Evolutionary conservation across 2,329 filamentous ascomycete genomes (phyloP), one percentile per base, ranked within the genome.

Genomic region (Calonectria pseudoturangicola): DNA sequence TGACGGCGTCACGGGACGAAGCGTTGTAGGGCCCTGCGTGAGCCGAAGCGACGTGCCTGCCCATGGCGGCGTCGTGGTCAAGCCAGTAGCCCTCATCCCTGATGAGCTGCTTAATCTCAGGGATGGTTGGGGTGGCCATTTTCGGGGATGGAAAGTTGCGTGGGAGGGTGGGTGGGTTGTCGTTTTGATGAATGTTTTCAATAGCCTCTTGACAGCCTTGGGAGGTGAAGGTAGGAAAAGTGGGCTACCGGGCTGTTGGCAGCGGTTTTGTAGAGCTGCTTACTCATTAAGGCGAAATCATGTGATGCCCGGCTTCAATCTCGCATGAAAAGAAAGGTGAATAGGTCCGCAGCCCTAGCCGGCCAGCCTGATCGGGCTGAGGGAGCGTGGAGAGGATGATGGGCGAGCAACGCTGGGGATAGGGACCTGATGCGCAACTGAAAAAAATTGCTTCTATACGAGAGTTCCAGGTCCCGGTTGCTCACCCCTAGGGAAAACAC

Each of bases 301-400:
- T 56, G 51, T 56, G 51, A 56, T 56, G 4, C 3, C 9, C 8
- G 27, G 51, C 30, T 56, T 50, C 9, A 50, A 9, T 51, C 3
- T 30, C 16, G 51, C 51, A 56, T 33, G 51, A 56, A 56, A 56
- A 56, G 51, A 33, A 39, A 36, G 33, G 18, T 56, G 51, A 36
- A 56, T 21, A 21, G 51, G 30, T 21, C 28, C 30, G 18, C 18
- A 39, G 51, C 30, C 51, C 51, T 56, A 36, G 51, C 30, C 30
- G n/a, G 30, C 21, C 51, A 56, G 51, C 51, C 51, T 36, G 51
- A 56, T 56, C 51, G 51, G 51, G 51, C 30, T 56, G 51, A 33
- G 51, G 10, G 12, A 28, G 47, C 25, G 47, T 50, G 12, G 25
- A 16, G 30, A n/a, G 16, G 28, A 12, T 28, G 16, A 18, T 16